These are phyloP conservation scores for Hymenoscyphus linearis DNA, from an alignment of 2,329 filamentous ascomycete species.

Conservation along the genomic window DNA sequence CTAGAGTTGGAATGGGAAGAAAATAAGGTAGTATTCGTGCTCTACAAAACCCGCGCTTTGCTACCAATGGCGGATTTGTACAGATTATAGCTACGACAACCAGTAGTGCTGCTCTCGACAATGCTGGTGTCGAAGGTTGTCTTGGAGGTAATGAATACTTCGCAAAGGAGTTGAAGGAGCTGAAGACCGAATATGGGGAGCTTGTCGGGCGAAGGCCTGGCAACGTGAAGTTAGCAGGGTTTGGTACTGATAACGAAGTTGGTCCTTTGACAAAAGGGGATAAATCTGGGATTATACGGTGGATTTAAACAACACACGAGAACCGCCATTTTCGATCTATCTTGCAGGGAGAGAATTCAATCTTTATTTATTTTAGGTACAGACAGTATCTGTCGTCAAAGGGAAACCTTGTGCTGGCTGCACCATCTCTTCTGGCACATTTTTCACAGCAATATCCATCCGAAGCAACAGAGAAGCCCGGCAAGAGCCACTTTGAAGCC, in stretches of 20 bases:
- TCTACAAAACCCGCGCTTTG: neutral
- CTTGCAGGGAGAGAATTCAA: neutral
- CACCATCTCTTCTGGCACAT: neutral
- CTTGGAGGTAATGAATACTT: conserved; percentile 17
- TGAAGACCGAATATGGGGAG: conserved; percentile 20
- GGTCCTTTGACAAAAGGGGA: conserved; percentile 13
- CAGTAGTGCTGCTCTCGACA: conserved; percentile 15
- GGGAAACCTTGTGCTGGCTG: neutral
- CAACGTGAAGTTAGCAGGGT: conserved; percentile 9
- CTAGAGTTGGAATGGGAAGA: too few relatives aligned
- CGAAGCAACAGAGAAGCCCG: neutral
- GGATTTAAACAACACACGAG: neutral
- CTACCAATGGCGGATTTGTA: conserved; percentile 19
- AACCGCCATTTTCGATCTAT: neutral
- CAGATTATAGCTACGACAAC: conserved; percentile 20
- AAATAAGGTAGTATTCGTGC: neutral
- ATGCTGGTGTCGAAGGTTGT: conserved; percentile 19
- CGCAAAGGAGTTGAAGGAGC: conserved; percentile 17
- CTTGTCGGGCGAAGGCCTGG: conserved; percentile 7
- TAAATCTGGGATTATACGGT: conserved; percentile 13
- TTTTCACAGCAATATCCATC: neutral
- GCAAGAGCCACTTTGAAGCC: neutral
- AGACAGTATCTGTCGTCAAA: neutral
- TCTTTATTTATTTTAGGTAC: neutral
- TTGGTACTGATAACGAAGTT: conserved; percentile 20